Base-by-base conservation (phyloP, 331 rosid genomes). In the Saraca asoca region DNA sequence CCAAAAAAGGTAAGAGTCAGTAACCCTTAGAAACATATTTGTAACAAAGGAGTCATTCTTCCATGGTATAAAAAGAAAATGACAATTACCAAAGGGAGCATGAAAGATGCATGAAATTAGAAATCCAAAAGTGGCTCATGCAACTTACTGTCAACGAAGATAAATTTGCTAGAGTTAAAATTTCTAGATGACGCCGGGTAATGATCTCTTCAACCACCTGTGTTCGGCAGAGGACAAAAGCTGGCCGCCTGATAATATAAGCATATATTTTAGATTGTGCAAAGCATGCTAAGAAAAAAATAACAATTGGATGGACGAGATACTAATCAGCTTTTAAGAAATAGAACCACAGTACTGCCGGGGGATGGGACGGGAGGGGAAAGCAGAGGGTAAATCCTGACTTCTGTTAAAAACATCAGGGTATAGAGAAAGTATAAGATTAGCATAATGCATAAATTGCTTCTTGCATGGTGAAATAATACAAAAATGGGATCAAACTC, bases 131-230 rank as follows among this genome's bases (percentile, higher is more conserved):
- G 57, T 49, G 73, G 14, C 18, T 58, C 60, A 29, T 44, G 5
- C 7, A 9, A 78, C 83, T 69, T 80, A 93, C 98, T 0, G 75
- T 80, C 78, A 92, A 64, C 61, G 96, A 83, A 17, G 96, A 87
- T 61, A 92, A 58, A 85, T 84, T 92, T 51, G 98, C 98, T 11
- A 92, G 87, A 55, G 96, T 82, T 60, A 75, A 63, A 74, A 92
- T 89, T 82, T 87, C 98, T 59, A 87, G 70, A 66, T 84, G 82
- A 68, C 57, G 95, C 58, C 50, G 67, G 72, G 31, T 68, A 64
- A 92, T 62, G 66, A 77, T 78, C 80, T 79, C 83, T 54, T 45
- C 58, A 75, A 78, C 82, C 35, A 16, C 80, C 34, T 7, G 66
- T 9, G 83, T 68, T 52, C 88, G 85, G 72, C 91, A 75, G 16